Percentiles rank a stretch among this genome's conserved stretches.
These are phyloP conservation scores for Apiospora arundinis DNA, from an alignment of 2,329 filamentous ascomycete species.

Conservation along the genomic window DNA sequence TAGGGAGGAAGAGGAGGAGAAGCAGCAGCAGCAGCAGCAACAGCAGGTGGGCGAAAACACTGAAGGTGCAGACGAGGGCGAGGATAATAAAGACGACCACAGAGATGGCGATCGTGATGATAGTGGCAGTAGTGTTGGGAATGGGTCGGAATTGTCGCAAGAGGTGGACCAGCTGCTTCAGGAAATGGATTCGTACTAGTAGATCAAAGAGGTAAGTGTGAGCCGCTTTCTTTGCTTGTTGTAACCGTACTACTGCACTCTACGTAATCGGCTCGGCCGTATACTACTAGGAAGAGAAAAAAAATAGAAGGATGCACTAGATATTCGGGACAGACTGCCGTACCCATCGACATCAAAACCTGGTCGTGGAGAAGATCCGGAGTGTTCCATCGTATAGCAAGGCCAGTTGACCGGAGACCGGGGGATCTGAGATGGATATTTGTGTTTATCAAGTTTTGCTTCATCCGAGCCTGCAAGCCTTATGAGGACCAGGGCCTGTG, in stretches of 20 bases:
- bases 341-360: constrained; percentile 2
- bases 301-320: background rate
- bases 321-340: background rate
- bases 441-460: background rate
- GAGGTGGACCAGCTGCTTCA: background rate
- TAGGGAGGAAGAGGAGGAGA: background rate
- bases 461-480: background rate
- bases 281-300: too few relatives aligned
- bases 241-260: background rate
- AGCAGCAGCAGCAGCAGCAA: too few relatives aligned
- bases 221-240: background rate
- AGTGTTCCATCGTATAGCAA: constrained; percentile 12
- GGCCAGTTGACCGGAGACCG: background rate
- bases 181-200: background rate
- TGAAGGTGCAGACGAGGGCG: background rate
- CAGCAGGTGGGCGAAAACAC: background rate
- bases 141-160: background rate
- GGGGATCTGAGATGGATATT: constrained; percentile 14
- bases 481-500: background rate
- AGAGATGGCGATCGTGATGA: background rate
- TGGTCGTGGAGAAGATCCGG: constrained; percentile 18
- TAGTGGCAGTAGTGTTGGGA: background rate
- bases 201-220: constrained; percentile 7
- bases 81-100: background rate
- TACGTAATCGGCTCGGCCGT: constrained; percentile 3